Base-by-base conservation (phyloP, 2,329 filamentous ascomycete species). In the Fusarium sp. region DNA sequence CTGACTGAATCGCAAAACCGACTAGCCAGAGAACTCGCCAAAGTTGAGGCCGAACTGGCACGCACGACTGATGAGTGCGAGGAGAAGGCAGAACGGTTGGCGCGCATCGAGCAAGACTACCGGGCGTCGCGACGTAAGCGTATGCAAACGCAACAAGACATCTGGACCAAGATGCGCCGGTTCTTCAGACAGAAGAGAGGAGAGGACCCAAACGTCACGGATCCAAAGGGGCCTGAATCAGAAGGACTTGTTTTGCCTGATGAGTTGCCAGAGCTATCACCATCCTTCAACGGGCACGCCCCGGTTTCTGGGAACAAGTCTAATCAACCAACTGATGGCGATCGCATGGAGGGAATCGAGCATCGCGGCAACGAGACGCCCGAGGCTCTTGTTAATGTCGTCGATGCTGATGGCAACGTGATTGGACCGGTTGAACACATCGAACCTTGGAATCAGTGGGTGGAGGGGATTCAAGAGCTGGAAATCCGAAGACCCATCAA, bases 401-500 rank as follows among this genome's bases (percentile, higher is more conserved):
- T 74, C 17, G 75, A 77, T 53, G 67, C 72, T 0, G 72, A 76
- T 4, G 78, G 77, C n/a, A 69, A 70, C 2, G 53, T 76, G 6
- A 68, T 82, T 15, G 79, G 77, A 2, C 65, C 71, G 6, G 62
- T 82, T 29, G 68, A 72, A 36, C 72, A 70, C 1, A 74, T 79
- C 17, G 71, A 73, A 17, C 69, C 71, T 1, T 73, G 73, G 65
- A 81, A 81, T 46, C 73, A 74, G n/a, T 78, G 75, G 70, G 72
- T 79, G 4, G 67, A 75, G 11, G 72, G 69, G 6, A 73, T 81
- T 10, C 70, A 76, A 15, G 61, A 73, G 11, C 50, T 77, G 3
- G 75, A 78, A 3, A 65, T 82, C 37, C 72, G 70, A 61, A 73
- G 79, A 10, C 66, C 66, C 1, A 75, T 81, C 49, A 75, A 74